Evolutionary conservation across 2,329 filamentous ascomycete genomes (phyloP).

Genomic region (Amylocarpus encephaloides): DNA sequence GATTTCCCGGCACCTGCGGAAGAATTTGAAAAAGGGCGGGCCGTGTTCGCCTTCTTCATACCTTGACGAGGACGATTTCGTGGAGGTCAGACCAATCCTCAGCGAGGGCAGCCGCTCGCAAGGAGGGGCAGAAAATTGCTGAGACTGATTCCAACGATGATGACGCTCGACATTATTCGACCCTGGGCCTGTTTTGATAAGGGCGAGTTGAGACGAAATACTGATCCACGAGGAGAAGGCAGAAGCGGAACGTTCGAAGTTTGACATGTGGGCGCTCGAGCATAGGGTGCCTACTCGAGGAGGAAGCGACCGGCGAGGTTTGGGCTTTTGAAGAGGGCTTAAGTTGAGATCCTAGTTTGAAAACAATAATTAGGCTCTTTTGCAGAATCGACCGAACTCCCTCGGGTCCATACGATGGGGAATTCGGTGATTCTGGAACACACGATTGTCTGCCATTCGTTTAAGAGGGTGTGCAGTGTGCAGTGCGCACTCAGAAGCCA

Average conservation of each 20-base stretch:
- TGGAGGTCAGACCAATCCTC: background rate
- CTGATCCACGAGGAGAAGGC: background rate
- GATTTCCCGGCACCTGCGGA: conserved; percentile 14
- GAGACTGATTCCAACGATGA: too few species aligned
- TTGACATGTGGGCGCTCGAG: background rate
- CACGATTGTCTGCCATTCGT: background rate
- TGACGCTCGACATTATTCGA: too few species aligned
- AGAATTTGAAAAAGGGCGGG: conserved; percentile 4
- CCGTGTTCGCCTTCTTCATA: conserved; percentile 1
- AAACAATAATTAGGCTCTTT: too few species aligned
- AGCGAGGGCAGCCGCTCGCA: background rate
- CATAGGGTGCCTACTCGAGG: too few species aligned
- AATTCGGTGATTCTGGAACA: background rate
- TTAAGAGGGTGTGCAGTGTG: background rate
- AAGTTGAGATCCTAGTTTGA: too few species aligned
- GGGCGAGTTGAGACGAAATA: background rate
- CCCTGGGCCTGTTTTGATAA: background rate
- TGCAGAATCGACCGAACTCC: background rate
- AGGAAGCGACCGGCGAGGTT: background rate
- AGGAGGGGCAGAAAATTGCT: background rate
- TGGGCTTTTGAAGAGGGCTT: too few species aligned
- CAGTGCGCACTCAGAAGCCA: background rate
- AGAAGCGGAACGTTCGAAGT: background rate
- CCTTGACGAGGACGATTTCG: background rate
- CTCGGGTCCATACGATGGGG: background rate